These are phyloP conservation scores for Huntiella savannae DNA, from an alignment of 2,329 filamentous ascomycete species.

Conservation along the genomic window DNA sequence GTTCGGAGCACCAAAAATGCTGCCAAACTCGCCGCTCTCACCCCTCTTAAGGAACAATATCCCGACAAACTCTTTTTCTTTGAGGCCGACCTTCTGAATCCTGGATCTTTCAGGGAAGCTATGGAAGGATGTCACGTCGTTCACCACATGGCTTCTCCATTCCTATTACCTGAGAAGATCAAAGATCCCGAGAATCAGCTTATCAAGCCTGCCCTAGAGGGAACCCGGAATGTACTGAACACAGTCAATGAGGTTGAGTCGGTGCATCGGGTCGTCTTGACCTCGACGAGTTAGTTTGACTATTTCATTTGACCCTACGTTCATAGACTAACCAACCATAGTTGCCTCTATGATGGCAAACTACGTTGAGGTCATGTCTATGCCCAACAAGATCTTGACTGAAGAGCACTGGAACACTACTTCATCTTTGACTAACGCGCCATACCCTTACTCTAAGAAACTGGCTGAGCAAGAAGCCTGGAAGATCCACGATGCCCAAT, in stretches of 20 bases:
- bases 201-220: constrained; percentile 13
- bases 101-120: constrained; percentile 16
- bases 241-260: constrained; percentile 11
- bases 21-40: constrained; percentile 12
- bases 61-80: constrained; percentile 15
- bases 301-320: too few relatives aligned
- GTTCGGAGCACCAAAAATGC: constrained; percentile 10
- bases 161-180: constrained; percentile 13
- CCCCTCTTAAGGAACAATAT: constrained; percentile 12
- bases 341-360: constrained; percentile 4
- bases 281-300: constrained; percentile 9
- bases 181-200: constrained; percentile 11
- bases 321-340: background rate
- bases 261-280: constrained; percentile 12
- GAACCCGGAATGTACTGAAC: constrained; percentile 13
- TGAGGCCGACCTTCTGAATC: constrained; percentile 17
- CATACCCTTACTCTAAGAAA: constrained; percentile 11
- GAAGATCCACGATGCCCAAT: constrained; percentile 12
- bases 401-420: constrained; percentile 2
- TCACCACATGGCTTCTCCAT: constrained; percentile 20
- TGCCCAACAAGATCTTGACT: background rate
- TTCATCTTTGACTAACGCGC: background rate
- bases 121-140: constrained; percentile 17
- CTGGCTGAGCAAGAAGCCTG: constrained; percentile 12
- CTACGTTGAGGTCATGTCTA: constrained; percentile 2